phyloP scores from a whole-genome alignment of 768 basidiomycete species.

The Trametes punicea region DNA sequence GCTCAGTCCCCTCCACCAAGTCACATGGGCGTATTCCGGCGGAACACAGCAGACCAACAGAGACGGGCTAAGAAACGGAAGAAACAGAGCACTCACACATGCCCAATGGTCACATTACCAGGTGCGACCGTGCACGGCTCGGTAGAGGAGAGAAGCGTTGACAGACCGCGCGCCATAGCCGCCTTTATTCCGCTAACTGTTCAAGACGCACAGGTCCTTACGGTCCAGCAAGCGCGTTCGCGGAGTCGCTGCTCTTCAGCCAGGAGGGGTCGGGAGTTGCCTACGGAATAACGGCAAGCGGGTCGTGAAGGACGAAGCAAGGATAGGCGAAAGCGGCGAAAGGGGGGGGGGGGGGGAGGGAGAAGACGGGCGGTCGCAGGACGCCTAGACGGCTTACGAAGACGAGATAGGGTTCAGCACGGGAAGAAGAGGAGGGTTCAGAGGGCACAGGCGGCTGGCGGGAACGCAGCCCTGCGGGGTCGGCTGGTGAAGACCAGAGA shows the following conservation, averaged over 20 bases:
- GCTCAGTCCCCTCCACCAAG: not conserved
- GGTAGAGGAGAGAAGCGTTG: slow-evolving; percentile 24
- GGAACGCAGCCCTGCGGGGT: not conserved
- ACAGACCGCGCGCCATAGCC: slow-evolving; percentile 24
- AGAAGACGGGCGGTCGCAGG: not conserved
- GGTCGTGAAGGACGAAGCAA: not conserved
- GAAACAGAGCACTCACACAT: slow-evolving; percentile 45
- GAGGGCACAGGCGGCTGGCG: no score
- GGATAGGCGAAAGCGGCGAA: not conserved
- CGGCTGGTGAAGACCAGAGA: not conserved
- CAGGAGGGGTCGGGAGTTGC: not conserved
- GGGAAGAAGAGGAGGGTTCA: not conserved
- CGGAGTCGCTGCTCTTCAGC: no score
- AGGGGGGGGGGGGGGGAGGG: not conserved
- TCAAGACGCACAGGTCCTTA: no score
- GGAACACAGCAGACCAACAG: not conserved
- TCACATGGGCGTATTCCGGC: not conserved
- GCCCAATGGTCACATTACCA: slow-evolving; percentile 49
- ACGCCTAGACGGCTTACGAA: no score
- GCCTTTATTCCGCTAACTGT: not conserved
- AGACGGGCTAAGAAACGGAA: slow-evolving; percentile 1
- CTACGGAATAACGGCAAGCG: not conserved
- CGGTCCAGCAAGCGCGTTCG: not conserved
- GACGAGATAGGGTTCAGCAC: not conserved
- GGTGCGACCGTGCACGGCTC: slow-evolving; percentile 24